phyloP scores from a whole-genome alignment of 352 stramenopile species.

The Phytophthora kernoviae region DNA sequence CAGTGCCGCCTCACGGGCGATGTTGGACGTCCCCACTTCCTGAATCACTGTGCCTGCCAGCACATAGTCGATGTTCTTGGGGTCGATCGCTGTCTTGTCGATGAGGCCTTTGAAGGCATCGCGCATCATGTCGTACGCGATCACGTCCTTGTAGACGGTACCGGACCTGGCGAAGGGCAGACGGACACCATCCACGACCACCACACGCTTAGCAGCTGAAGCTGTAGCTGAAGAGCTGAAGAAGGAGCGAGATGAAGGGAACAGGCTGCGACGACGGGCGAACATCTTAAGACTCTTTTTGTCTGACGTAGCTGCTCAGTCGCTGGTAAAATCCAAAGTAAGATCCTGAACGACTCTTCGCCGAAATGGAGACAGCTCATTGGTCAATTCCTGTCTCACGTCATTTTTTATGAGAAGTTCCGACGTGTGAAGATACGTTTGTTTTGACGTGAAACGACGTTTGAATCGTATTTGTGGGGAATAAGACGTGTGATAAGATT shows the following conservation, averaged over 20 bases:
- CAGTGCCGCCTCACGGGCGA: conserved; percentile 95
- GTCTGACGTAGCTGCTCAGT: conserved; percentile 5
- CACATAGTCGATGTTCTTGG: conserved; percentile 96
- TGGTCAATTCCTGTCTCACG: conserved; percentile 19
- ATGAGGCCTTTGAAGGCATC: conserved; percentile 96
- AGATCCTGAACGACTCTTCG: conserved; percentile 11
- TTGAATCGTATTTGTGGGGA: conserved; percentile 2
- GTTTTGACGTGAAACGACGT: conserved; percentile 4
- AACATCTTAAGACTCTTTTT: conserved; percentile 26
- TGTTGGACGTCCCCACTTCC: conserved; percentile 98
- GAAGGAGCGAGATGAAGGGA: conserved; percentile 25
- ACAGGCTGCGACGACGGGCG: conserved; percentile 19
- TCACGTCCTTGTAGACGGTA: conserved; percentile 97
- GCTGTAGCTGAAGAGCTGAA: conserved; percentile 39
- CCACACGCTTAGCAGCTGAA: conserved; percentile 70
- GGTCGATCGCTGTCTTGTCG: conserved; percentile 95
- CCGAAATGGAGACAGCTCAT: conserved; percentile 14
- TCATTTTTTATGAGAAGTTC: conserved; percentile 10
- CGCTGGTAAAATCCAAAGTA: conserved; percentile 30
- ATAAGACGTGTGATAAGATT: neutral
- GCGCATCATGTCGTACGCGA: conserved; percentile 97
- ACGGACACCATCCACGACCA: conserved; percentile 94
- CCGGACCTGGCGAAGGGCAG: conserved; percentile 95
- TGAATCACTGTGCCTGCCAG: conserved; percentile 97
- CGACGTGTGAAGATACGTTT: conserved; percentile 23